These are phyloP conservation scores for Dicorynia guianensis DNA, from an alignment of 306 rosid species.

Conservation along the genomic window DNA sequence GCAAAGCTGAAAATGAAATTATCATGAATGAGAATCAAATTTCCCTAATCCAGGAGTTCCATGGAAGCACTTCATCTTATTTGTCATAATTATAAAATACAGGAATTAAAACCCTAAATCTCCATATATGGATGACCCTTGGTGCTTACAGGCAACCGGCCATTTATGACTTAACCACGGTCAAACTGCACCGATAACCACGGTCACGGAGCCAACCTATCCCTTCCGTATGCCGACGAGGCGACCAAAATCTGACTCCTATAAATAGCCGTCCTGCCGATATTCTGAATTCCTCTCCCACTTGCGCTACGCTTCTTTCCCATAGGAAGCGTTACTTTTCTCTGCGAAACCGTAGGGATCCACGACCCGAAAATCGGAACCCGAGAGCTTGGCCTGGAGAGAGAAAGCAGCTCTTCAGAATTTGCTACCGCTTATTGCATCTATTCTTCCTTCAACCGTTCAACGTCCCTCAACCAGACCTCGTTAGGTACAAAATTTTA, in stretches of 20 bases:
- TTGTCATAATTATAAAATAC: too few relatives aligned
- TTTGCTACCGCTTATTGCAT: background rate
- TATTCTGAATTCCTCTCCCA: fast-evolving
- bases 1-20: too few relatives aligned
- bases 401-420: background rate
- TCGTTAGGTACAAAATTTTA: conserved; percentile 38
- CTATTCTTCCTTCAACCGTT: background rate
- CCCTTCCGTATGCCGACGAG: background rate
- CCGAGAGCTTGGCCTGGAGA: background rate
- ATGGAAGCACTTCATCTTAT: too few relatives aligned
- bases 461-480: background rate
- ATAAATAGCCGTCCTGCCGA: conserved; percentile 38
- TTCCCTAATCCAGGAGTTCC: too few relatives aligned
- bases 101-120: too few relatives aligned
- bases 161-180: conserved; percentile 28
- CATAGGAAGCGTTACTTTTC: conserved; percentile 57
- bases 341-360: background rate
- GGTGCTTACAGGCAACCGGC: background rate
- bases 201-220: background rate
- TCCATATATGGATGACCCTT: too few relatives aligned
- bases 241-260: conserved; percentile 19
- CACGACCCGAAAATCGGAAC: background rate
- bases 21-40: too few relatives aligned
- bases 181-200: conserved; percentile 4
- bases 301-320: conserved; percentile 51